Evolutionary conservation across 805 yeast genomes (phyloP).

Genomic region (Nakazawaea anatomiae): DNA sequence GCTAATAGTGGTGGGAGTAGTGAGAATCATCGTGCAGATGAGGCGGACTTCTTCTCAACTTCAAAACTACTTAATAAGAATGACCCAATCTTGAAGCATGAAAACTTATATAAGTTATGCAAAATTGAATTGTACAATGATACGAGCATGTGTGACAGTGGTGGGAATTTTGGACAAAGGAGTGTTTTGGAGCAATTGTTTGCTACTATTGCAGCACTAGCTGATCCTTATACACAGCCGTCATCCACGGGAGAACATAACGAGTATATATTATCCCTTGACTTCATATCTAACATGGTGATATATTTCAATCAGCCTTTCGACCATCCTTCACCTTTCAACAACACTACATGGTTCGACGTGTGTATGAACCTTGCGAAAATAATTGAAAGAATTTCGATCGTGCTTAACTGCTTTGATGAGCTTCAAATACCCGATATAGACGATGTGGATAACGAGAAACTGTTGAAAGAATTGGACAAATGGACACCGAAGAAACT

Average conservation of each 20-base stretch:
- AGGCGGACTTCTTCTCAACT: not conserved
- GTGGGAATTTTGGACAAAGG: not conserved
- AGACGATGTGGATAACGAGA: slow-evolving; percentile 31
- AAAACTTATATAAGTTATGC: not conserved
- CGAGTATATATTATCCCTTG: slow-evolving; percentile 45
- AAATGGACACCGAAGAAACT: slow-evolving; percentile 33
- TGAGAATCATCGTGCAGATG: not conserved
- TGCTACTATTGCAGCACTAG: slow-evolving; percentile 28
- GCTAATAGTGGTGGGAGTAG: not conserved
- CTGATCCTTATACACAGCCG: slow-evolving; percentile 70
- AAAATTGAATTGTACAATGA: not conserved
- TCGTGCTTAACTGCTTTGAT: slow-evolving; percentile 35
- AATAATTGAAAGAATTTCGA: slow-evolving; percentile 27
- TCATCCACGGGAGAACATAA: slow-evolving; percentile 46
- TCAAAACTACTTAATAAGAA: not conserved
- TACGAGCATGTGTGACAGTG: too few relatives aligned
- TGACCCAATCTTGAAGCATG: slow-evolving; percentile 1
- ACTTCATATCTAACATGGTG: slow-evolving; percentile 45
- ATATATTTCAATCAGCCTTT: slow-evolving; percentile 34
- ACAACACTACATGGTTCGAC: slow-evolving; percentile 18
- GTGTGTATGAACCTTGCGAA: slow-evolving; percentile 20
- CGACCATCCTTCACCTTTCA: slow-evolving; percentile 12
- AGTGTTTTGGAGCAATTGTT: slow-evolving; percentile 10
- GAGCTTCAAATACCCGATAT: slow-evolving; percentile 33
- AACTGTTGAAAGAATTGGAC: slow-evolving; percentile 25